phyloP scores from a whole-genome alignment of 495 filamentous ascomycete genomes.

The Aspergillus nidulans region DNA sequence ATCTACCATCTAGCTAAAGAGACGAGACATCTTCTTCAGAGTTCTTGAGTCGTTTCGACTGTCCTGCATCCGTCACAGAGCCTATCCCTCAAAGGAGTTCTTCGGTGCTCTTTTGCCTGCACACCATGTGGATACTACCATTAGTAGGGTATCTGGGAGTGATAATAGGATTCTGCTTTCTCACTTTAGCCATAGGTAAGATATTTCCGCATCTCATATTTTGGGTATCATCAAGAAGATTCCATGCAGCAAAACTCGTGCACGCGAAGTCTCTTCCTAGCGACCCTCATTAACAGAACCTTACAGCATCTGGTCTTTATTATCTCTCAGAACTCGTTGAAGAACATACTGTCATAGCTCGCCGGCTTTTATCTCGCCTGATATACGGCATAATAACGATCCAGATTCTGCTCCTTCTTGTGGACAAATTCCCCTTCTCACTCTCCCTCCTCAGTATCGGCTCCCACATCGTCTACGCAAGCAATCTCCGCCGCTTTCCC shows the following conservation, averaged over 20 bases:
- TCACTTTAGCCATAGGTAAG: slow-evolving; percentile 89
- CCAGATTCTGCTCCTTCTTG: slow-evolving; percentile 67
- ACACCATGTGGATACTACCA: slow-evolving; percentile 88
- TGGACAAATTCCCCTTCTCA: slow-evolving; percentile 79
- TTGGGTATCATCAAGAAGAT: too few species aligned
- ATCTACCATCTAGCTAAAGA: background rate
- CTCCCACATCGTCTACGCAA: slow-evolving; percentile 83
- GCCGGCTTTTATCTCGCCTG: slow-evolving; percentile 73
- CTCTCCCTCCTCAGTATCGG: slow-evolving; percentile 70
- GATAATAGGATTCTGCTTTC: slow-evolving; percentile 82
- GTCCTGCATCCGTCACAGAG: background rate
- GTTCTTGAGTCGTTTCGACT: background rate
- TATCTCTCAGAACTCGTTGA: slow-evolving; percentile 98
- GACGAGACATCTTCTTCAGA: background rate
- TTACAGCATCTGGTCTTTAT: slow-evolving; percentile 85
- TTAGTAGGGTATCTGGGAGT: slow-evolving; percentile 85
- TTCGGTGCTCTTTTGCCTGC: background rate
- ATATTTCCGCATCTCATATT: background rate
- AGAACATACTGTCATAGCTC: slow-evolving; percentile 90
- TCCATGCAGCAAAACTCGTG: background rate
- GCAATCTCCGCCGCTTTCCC: slow-evolving; percentile 83
- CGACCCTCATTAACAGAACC: background rate
- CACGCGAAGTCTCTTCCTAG: background rate
- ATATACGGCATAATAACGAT: slow-evolving; percentile 79
- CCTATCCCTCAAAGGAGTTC: background rate